A percentile compares a stretch with the other conserved stretches of the same genome.
phyloP scores from a whole-genome alignment of 2,329 filamentous ascomycete genomes.

The Aspergillus brunneoviolaceus region DNA sequence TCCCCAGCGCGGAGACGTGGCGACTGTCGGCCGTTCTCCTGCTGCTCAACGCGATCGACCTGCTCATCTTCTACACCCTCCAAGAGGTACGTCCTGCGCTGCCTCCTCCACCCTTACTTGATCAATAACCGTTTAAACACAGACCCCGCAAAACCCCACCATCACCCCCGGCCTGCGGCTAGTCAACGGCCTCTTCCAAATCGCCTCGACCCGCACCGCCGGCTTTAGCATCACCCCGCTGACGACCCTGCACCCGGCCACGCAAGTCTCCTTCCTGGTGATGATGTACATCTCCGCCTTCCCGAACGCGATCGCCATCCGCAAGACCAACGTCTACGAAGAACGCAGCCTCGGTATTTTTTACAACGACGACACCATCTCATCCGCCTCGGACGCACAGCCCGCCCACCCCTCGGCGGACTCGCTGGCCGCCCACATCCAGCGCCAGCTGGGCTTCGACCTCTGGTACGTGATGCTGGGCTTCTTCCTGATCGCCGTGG shows the following conservation, averaged over 20 bases:
- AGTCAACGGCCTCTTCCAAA: conserved; percentile 62
- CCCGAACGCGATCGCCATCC: conserved; percentile 62
- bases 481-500: conserved; percentile 84
- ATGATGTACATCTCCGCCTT: conserved; percentile 68
- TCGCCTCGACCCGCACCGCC: conserved; percentile 81
- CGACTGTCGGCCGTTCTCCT: conserved; percentile 85
- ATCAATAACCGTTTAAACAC: neutral
- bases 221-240: conserved; percentile 81
- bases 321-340: conserved; percentile 62
- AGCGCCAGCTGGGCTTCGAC: conserved; percentile 89
- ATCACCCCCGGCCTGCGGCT: conserved; percentile 58
- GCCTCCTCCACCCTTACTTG: neutral
- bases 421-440: conserved; percentile 83
- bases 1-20: conserved; percentile 85
- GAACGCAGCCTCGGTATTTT: conserved; percentile 56
- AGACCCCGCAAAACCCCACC: conserved; percentile 58
- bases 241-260: conserved; percentile 74
- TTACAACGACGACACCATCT: conserved; percentile 46
- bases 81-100: conserved; percentile 65
- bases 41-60: conserved; percentile 74
- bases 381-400: conserved; percentile 26
- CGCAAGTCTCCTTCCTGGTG: conserved; percentile 59
- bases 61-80: conserved; percentile 78
- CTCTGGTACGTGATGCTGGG: conserved; percentile 94
- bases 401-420: conserved; percentile 52